A percentile compares a stretch with the other conserved stretches of the same genome.
Evolutionary conservation across 164 flowering plant species (phyloP).

Genomic region (Kingdonia uniflora): DNA sequence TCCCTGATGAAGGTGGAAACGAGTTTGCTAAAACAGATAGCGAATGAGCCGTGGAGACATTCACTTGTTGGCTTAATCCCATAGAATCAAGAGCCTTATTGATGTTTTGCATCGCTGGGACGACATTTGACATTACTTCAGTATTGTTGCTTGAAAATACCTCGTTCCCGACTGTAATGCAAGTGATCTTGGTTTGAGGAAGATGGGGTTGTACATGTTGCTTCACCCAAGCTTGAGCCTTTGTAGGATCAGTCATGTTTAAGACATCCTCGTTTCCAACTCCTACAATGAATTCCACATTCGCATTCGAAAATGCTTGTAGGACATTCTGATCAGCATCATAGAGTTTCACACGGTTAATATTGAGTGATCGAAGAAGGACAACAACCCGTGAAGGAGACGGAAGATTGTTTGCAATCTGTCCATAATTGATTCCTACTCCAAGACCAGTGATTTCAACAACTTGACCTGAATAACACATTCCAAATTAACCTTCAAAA

Average conservation of each 20-base stretch:
- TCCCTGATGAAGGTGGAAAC: conserved; percentile 80
- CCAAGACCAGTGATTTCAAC: conserved; percentile 21
- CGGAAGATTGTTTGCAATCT: conserved; percentile 72
- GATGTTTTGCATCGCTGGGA: conserved; percentile 73
- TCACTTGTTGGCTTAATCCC: conserved; percentile 44
- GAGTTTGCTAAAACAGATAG: conserved; percentile 42
- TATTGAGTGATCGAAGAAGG: conserved; percentile 45
- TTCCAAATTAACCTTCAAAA: too few relatives aligned
- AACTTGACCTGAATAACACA: conserved; percentile 23
- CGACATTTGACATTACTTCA: conserved; percentile 25
- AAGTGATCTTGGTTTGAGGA: conserved; percentile 44
- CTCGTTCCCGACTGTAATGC: conserved; percentile 73
- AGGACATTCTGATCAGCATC: conserved; percentile 76
- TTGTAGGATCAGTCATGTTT: conserved; percentile 36
- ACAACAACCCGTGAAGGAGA: conserved; percentile 43
- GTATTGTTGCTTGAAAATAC: conserved; percentile 33
- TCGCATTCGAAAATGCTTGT: conserved; percentile 44
- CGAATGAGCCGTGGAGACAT: conserved; percentile 75
- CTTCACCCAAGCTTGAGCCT: conserved; percentile 58
- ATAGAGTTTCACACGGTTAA: conserved; percentile 59
- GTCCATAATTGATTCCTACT: conserved; percentile 76
- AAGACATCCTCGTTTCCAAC: conserved; percentile 44
- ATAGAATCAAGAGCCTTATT: conserved; percentile 39
- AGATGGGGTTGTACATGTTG: conserved; percentile 39
- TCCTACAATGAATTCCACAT: conserved; percentile 62